Evolutionary conservation across 148 eudicot genomes (phyloP).

Genomic region (Selenicereus undatus): DNA sequence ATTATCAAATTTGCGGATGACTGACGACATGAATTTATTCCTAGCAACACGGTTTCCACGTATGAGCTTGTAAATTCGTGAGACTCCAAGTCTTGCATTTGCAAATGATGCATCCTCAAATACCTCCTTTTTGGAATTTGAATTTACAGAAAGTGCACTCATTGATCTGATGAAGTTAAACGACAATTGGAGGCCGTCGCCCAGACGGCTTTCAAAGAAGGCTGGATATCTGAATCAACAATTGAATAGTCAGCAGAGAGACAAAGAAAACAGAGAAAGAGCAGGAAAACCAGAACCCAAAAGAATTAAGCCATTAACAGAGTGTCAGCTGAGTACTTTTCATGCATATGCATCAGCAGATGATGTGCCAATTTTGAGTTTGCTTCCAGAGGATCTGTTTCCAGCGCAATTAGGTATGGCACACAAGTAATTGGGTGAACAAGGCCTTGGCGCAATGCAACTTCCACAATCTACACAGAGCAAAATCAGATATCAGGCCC

Average conservation of each 20-base stretch:
- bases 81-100: constrained; percentile 78
- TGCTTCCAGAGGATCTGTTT: constrained; percentile 84
- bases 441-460: constrained; percentile 94
- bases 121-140: constrained; percentile 48
- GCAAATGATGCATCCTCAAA: constrained; percentile 50
- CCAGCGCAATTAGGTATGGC: constrained; percentile 92
- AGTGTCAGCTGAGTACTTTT: constrained; percentile 53
- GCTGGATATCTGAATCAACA: constrained; percentile 75
- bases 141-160: constrained; percentile 36
- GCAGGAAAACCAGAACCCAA: background rate
- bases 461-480: constrained; percentile 75
- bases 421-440: constrained; percentile 99
- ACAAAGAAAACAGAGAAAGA: background rate
- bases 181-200: constrained; percentile 96
- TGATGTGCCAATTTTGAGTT: constrained; percentile 94
- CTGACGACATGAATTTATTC: constrained; percentile 90
- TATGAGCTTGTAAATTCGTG: constrained; percentile 92
- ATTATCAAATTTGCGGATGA: constrained; percentile 84
- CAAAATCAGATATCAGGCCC: constrained; percentile 8
- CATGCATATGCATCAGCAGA: constrained; percentile 92
- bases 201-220: constrained; percentile 92
- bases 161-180: constrained; percentile 74
- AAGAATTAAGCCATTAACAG: background rate
- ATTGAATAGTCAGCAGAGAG: constrained; percentile 26
- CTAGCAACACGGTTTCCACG: constrained; percentile 85